A percentile compares a stretch with the other conserved stretches of the same genome.
These are phyloP conservation scores for Porodaedalea pini DNA, from an alignment of 1,284 basidiomycete species.

Conservation along the genomic window DNA sequence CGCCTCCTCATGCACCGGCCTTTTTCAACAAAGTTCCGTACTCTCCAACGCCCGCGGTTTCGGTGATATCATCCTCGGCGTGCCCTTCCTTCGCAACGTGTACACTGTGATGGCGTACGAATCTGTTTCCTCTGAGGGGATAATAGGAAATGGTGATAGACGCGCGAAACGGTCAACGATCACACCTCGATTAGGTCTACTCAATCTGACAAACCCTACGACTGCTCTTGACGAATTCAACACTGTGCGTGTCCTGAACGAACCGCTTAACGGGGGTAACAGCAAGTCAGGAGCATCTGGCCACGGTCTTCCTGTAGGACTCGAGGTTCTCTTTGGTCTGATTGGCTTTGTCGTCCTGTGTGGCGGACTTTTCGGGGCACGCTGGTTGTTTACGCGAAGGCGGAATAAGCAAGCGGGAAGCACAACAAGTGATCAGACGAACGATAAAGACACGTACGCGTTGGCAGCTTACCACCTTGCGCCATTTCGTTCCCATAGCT, in stretches of 20 bases:
- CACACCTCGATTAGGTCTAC: conserved; percentile 51
- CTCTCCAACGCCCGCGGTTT: conserved; percentile 36
- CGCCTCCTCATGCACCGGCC: conserved; percentile 53
- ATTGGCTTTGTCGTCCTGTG: conserved; percentile 55
- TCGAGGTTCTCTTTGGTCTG: conserved; percentile 57
- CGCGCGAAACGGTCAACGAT: conserved; percentile 25
- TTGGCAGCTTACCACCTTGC: conserved; percentile 21
- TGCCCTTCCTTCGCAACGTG: conserved; percentile 68
- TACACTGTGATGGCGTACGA: conserved; percentile 72
- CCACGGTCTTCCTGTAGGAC: conserved; percentile 44
- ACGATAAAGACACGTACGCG: conserved; percentile 18
- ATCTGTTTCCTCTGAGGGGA: conserved; percentile 41
- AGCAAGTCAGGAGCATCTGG: conserved; percentile 12
- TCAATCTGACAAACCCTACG: conserved; percentile 55
- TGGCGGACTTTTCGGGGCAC: conserved; percentile 45
- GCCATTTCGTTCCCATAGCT: conserved; percentile 23
- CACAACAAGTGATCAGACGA: neutral
- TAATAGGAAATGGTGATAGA: conserved; percentile 35
- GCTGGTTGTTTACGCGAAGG: conserved; percentile 45
- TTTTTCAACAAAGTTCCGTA: conserved; percentile 53
- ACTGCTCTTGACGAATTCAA: conserved; percentile 61
- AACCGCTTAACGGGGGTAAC: conserved; percentile 39
- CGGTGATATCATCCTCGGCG: conserved; percentile 68
- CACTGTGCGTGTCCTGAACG: conserved; percentile 57
- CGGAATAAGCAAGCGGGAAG: conserved; percentile 14